Base-by-base conservation (phyloP, 176 grass and related monocot species). In the Oryza glaberrima region DNA sequence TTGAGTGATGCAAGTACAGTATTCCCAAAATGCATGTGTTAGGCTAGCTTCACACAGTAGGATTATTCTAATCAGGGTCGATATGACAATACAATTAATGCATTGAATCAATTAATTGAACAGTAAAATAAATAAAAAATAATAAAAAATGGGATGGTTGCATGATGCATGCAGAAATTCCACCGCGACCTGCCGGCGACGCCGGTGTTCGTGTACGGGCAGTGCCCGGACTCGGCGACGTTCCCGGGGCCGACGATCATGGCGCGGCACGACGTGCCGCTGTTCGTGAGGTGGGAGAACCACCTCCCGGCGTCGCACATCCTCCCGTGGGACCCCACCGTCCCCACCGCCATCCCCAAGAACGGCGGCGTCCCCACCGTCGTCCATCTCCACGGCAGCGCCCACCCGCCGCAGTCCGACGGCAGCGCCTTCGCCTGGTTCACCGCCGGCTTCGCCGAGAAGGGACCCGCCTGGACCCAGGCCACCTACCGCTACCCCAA, bases 211-310 rank as follows among this genome's bases (percentile, higher is more conserved):
- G 82, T 82, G 2, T 85, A 85, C 52, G 88, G 91, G 4, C 78
- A 75, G 1, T 52, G 75, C 45, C 47, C 34, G 6, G 51, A 52
- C 25, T 65, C 63, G 2, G 88, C 88, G 43, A 90, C 78, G 0
- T 90, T 86, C 51, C 88, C 83, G 0, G 88, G 88, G 0, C 88
- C 88, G 15, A 72, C 78, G n/a, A 90, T 90, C 47, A 73, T 86
- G 65, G 73, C 83, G 67, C 32, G 67, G 15, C 67, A 69, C 32
- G 12, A 67, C 65, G 58, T 63, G 58, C 58, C 58, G n/a, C 58
- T 63, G 7, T 63, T 22, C 58, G n/a, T 63, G 2, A 63, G 2
- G 9, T 63, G 58, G 58, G 58, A 63, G n/a, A 63, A 63, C 58
- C 58, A 63, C 58, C 58, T 63, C n/a, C 58, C 58, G 6, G 58